phyloP scores from a whole-genome alignment of 2,329 filamentous ascomycete species.

The Teratosphaeria gauchensis region DNA sequence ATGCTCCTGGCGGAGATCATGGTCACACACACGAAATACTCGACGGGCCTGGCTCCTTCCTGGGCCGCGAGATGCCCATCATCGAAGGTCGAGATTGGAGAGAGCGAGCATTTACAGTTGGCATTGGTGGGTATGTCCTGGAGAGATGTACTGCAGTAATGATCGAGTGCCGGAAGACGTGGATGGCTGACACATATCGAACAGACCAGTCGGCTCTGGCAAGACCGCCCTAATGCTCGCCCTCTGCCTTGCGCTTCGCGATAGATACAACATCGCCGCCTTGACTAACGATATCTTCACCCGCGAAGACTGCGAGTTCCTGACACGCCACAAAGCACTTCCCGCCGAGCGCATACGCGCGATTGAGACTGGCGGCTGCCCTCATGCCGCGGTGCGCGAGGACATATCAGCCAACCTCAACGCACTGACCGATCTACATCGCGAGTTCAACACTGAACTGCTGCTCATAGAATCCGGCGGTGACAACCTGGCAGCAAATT shows the following conservation, averaged over 20 bases:
- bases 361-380: constrained; percentile 95
- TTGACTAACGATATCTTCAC: constrained; percentile 99
- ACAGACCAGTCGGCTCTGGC: constrained; percentile 85
- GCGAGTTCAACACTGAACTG: constrained; percentile 68
- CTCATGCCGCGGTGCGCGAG: constrained; percentile 92
- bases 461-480: constrained; percentile 92
- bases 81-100: constrained; percentile 79
- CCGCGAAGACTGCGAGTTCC: constrained; percentile 92
- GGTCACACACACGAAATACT: constrained; percentile 95
- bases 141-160: neutral
- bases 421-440: constrained; percentile 80
- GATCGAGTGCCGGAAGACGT: neutral
- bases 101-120: constrained; percentile 85
- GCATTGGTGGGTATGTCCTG: constrained; percentile 78
- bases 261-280: constrained; percentile 76
- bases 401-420: constrained; percentile 92
- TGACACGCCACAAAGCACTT: constrained; percentile 76
- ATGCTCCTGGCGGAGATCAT: constrained; percentile 52
- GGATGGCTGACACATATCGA: neutral
- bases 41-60: constrained; percentile 81
- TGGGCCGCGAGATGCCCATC: constrained; percentile 87
- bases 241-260: constrained; percentile 74
- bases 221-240: constrained; percentile 96
- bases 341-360: constrained; percentile 77
- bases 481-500: constrained; percentile 95